phyloP scores from a whole-genome alignment of 1,284 basidiomycete genomes.

The Apiotrichum gracile region DNA sequence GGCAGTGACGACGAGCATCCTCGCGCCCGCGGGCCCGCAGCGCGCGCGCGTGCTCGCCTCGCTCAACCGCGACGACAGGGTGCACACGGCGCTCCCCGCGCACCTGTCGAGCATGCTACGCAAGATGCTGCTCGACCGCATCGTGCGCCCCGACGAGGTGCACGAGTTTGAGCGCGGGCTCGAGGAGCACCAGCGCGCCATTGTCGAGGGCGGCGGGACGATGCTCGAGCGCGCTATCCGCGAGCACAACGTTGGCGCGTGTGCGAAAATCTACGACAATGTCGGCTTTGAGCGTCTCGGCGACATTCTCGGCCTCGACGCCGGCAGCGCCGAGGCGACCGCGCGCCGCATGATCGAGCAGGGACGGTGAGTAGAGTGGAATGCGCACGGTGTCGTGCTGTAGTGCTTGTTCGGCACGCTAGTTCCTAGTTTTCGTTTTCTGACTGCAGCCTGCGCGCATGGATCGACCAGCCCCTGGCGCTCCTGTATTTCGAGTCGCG shows the following conservation, averaged over 20 bases:
- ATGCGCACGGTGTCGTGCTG: not conserved
- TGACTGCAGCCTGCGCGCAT: constrained; percentile 59
- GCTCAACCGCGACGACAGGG: constrained; percentile 88
- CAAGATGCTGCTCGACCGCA: constrained; percentile 96
- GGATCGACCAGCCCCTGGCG: constrained; percentile 88
- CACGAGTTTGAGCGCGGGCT: constrained; percentile 82
- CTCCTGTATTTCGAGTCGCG: constrained; percentile 84
- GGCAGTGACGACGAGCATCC: constrained; percentile 89
- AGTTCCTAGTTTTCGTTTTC: not conserved
- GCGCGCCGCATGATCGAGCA: constrained; percentile 92
- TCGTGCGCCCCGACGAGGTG: constrained; percentile 81
- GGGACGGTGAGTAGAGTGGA: constrained; percentile 53
- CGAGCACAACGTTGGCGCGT: constrained; percentile 95
- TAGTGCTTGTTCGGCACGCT: too few relatives aligned
- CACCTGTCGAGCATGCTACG: constrained; percentile 72
- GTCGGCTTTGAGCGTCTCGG: constrained; percentile 86
- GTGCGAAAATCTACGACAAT: constrained; percentile 90
- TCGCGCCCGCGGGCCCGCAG: constrained; percentile 95
- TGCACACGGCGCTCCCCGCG: constrained; percentile 54
- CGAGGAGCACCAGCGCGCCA: constrained; percentile 86
- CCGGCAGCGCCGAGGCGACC: constrained; percentile 85
- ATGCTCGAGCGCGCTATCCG: constrained; percentile 96
- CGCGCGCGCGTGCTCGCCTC: constrained; percentile 86
- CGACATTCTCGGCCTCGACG: constrained; percentile 72
- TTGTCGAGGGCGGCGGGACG: constrained; percentile 70